A percentile compares a stretch with the other conserved stretches of the same genome.
phyloP scores from a whole-genome alignment of 805 yeast species.

The Candida ipomoeae region DNA sequence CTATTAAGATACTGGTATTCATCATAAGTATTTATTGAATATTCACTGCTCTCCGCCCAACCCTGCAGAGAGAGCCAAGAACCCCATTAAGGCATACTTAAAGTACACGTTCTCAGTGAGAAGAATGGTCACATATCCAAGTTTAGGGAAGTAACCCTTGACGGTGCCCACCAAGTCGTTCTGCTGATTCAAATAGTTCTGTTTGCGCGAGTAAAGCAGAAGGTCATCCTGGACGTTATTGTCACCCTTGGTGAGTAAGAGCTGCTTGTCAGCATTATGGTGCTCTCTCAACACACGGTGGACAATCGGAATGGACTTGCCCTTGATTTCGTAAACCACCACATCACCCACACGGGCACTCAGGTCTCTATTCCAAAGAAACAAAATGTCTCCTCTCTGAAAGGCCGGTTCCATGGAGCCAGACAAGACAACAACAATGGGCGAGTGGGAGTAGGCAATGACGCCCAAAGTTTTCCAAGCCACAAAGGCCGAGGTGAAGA shows the following conservation, averaged over 20 bases:
- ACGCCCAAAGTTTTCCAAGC: conserved; percentile 83
- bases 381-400: conserved; percentile 92
- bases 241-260: conserved; percentile 90
- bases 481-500: conserved; percentile 84
- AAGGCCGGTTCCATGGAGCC: conserved; percentile 99
- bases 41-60: conserved; percentile 28
- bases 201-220: conserved; percentile 73
- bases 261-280: conserved; percentile 53
- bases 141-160: conserved; percentile 82
- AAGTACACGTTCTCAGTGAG: conserved; percentile 85
- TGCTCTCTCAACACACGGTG: conserved; percentile 92
- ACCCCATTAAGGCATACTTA: conserved; percentile 71
- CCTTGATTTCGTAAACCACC: conserved; percentile 83
- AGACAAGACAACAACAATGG: conserved; percentile 92
- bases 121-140: conserved; percentile 89
- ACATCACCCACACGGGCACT: conserved; percentile 79
- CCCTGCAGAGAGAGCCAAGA: conserved; percentile 67
- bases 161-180: conserved; percentile 86
- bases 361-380: conserved; percentile 81
- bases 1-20: too few relatives aligned
- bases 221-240: conserved; percentile 91
- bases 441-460: conserved; percentile 79
- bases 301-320: conserved; percentile 88
- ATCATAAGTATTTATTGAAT: background rate
- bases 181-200: conserved; percentile 70